Evolutionary conservation across 768 basidiomycete genomes (phyloP), one percentile per base, ranked within the genome.

Genomic region (Russula sp.): DNA sequence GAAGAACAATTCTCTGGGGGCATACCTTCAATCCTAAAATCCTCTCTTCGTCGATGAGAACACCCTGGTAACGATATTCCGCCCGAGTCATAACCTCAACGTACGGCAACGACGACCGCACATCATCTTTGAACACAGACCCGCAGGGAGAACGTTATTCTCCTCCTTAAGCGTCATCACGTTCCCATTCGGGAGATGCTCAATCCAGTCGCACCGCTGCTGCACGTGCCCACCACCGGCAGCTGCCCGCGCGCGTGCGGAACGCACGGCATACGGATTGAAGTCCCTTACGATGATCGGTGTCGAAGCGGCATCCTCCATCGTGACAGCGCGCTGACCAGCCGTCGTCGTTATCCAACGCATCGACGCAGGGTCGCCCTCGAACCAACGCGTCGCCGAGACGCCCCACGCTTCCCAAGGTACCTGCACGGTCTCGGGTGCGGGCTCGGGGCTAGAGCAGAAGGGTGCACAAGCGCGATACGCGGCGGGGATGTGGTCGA

Each of bases 321-420:
- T 58, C 9, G 52, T 54, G 59, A 73, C 69, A 44, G 66, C 69
- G 28, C 74, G 71, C 59, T 75, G 73, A 11, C 74, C 74, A 26
- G 71, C 72, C 4, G 72, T 73, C 32, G 72, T 72, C 52, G 74
- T 74, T 60, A 75, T 74, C 74, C 74, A 75, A 11, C 71, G 70
- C 48, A 67, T 68, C 14, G 68, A 64, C 2, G 65, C 56, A 13
- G 61, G 63, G 34, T 72, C 70, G 52, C 62, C 63, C 20, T 68
- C 63, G 52, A 73, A 73, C 70, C 71, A 72, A 28, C 73, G 71
- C 34, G 70, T 69, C 5, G 46, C 54, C 0, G 60, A 24, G 30
- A 69, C 0, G 14, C 73, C 74, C 74, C 74, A 75, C 1, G 57
- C 52, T 6, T 38, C 46, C 73, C 73, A 75, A 0, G 65, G 53